Evolutionary conservation across 169 alveolate genomes (phyloP).

Genomic region (Plasmodium reichenowi): DNA sequence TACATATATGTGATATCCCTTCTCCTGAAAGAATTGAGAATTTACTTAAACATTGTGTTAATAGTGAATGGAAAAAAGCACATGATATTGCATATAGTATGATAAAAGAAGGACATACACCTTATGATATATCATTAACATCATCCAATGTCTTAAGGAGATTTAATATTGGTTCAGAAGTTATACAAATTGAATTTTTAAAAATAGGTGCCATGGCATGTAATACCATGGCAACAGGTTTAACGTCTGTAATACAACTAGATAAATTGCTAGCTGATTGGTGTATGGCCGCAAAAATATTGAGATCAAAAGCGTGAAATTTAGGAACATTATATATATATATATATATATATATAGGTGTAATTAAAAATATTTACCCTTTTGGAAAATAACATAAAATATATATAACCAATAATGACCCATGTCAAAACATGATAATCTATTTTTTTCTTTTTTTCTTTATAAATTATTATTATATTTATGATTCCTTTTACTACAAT

Average conservation of each 20-base stretch:
- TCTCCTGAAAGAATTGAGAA: conserved; percentile 94
- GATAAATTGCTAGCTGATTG: conserved; percentile 82
- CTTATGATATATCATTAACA: conserved; percentile 89
- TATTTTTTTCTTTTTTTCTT: no score
- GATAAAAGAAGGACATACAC: conserved; percentile 91
- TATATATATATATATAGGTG: background rate
- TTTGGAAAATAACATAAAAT: no score
- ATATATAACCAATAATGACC: no score
- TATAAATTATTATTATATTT: no score
- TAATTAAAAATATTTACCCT: no score
- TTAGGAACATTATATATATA: no score
- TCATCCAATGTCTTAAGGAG: conserved; percentile 81
- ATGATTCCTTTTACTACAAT: no score
- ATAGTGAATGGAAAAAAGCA: conserved; percentile 92
- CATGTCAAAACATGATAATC: no score
- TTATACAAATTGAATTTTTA: conserved; percentile 77
- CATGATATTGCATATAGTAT: conserved; percentile 83
- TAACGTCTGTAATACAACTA: conserved; percentile 77
- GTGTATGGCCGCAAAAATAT: conserved; percentile 73
- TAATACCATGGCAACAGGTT: conserved; percentile 81
- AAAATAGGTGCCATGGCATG: conserved; percentile 82
- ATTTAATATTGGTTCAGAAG: conserved; percentile 79
- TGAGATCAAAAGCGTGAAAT: conserved; percentile 15
- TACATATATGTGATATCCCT: conserved; percentile 95
- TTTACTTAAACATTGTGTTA: conserved; percentile 88